Conservation (phyloP, 441 rosid genomes). For the Aleurites moluccanus region DNA sequence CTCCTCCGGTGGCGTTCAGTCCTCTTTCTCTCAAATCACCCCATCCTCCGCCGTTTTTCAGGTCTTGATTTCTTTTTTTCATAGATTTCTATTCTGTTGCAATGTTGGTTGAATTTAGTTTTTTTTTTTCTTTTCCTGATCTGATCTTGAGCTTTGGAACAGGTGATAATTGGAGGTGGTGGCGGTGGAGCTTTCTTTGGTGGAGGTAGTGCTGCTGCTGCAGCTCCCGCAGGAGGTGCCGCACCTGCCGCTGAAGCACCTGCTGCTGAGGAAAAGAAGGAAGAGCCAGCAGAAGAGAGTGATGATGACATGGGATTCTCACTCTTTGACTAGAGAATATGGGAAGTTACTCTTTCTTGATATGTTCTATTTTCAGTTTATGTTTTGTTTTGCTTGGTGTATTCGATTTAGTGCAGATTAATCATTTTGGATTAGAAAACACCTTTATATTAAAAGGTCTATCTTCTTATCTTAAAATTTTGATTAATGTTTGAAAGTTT, state of each 20-base stretch:
- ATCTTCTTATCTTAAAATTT: too few relatives aligned
- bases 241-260: constrained; percentile 53
- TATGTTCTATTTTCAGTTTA: not conserved
- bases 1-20: constrained; percentile 69
- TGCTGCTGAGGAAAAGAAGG: constrained; percentile 57
- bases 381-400: not conserved
- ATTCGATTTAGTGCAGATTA: constrained; percentile 2
- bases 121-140: not conserved
- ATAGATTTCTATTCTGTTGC: too few relatives aligned
- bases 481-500: too few relatives aligned
- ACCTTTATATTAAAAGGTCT: too few relatives aligned
- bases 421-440: not conserved
- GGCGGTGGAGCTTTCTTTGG: constrained; percentile 52
- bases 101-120: not conserved
- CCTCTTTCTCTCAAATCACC: constrained; percentile 53
- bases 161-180: constrained; percentile 64
- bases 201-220: constrained; percentile 40
- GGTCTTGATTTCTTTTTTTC: constrained; percentile 29
- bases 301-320: constrained; percentile 75
- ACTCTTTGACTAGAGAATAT: constrained; percentile 52
- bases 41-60: constrained; percentile 63
- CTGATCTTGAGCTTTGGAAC: not conserved
- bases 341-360: not conserved
- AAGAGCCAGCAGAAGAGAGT: constrained; percentile 59
- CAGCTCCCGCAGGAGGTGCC: constrained; percentile 49